Evolutionary conservation across 495 filamentous ascomycete genomes (phyloP), one percentile per base, ranked within the genome.

Genomic region (Penicillium daleae): DNA sequence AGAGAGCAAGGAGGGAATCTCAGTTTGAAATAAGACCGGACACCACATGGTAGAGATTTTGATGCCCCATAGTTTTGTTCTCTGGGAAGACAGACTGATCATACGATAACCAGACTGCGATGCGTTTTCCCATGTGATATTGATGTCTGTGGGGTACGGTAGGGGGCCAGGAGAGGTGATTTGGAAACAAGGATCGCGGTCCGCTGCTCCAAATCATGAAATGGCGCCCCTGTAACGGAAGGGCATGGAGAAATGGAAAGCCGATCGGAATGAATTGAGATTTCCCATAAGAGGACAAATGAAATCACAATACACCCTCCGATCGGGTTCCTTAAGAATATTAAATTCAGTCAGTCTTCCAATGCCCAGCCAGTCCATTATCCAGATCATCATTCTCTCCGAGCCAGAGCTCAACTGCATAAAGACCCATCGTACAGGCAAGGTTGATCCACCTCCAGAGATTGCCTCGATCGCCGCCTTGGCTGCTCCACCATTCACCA

Each of bases 361-460:
- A 97, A 71, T 98, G 94, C 33, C 83, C 86, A 1, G 87, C 87
- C 61, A 90, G 74, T 48, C 83, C 83, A 40, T 84, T 86, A 69
- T 89, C 90, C 32, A 88, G 78, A 63, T 93, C 78, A 51, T 82
- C 88, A 50, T 92, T 87, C 49, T 90, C 89, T 0, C 92, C 90
- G 2, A 97, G 80, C 66, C 90, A 91, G 32, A 97, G 76, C 76
- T 98, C 94, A 48, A 98, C 79, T 1, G 92, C 89, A 71, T 98
- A 99, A 24, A 97, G 72, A 7, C 83, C 84, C 89, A 97, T 96
- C 0, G 93, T 97, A 48, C 86, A 87, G 19, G 86, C 89, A 51
- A 97, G 79, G 68, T 99, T 99, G 59, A 96, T 83, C 95, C 95
- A 98, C 31, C 92, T 83, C 91, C 92, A 96, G 2, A 92, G 80